These are phyloP conservation scores for Physocladia obscura DNA, from an alignment of 192 early-diverging fungal species.

Conservation along the genomic window DNA sequence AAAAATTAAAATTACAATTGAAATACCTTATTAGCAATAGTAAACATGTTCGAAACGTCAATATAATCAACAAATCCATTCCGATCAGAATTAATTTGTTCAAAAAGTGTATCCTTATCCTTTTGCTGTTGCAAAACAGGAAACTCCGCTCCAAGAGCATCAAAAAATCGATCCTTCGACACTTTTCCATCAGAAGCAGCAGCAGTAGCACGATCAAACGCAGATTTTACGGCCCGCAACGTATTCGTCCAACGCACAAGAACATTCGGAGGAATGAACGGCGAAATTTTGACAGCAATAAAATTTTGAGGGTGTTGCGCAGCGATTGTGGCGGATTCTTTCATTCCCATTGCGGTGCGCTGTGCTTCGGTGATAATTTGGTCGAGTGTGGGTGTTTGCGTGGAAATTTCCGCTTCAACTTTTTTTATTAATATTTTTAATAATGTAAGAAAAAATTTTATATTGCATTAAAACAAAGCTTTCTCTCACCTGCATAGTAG, in stretches of 20 bases:
- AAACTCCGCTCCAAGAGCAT: too few relatives aligned
- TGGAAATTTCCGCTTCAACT: conserved; percentile 16
- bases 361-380: neutral
- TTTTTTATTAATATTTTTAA: neutral
- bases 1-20: too few relatives aligned
- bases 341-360: conserved; percentile 38
- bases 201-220: too few relatives aligned
- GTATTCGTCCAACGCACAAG: conserved; percentile 71
- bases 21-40: conserved; percentile 58
- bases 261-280: conserved; percentile 71
- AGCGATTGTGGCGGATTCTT: conserved; percentile 73
- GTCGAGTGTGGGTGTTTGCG: neutral
- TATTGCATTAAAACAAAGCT: neutral
- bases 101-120: neutral
- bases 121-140: too few relatives aligned
- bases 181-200: too few relatives aligned
- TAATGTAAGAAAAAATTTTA: neutral
- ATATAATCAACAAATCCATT: conserved; percentile 54
- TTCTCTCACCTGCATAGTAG: conserved; percentile 58
- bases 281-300: conserved; percentile 87
- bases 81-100: neutral
- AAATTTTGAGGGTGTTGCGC: conserved; percentile 66
- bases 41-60: conserved; percentile 65
- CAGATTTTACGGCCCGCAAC: conserved; percentile 44
- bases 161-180: too few relatives aligned